Percentiles rank a stretch among this genome's conserved stretches.
phyloP scores from a whole-genome alignment of 1,139 yeast species.

The Blastobotrys raffinosifermentans region DNA sequence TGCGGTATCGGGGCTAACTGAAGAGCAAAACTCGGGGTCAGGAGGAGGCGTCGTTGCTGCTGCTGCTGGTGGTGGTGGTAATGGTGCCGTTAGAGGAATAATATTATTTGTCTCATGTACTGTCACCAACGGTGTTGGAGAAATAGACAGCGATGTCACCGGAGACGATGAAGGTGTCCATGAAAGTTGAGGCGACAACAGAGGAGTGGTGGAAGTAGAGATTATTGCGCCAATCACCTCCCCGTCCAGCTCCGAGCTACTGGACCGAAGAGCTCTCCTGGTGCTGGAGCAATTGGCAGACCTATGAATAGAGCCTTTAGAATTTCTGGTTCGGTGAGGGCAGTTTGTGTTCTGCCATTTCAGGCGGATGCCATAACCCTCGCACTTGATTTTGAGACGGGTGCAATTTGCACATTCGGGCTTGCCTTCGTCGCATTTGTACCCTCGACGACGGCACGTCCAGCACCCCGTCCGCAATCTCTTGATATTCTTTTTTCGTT shows the following conservation, averaged over 20 bases:
- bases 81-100: too few relatives aligned
- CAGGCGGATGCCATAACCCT: conserved; percentile 27
- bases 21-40: too few relatives aligned
- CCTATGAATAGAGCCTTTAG: conserved; percentile 3
- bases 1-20: too few relatives aligned
- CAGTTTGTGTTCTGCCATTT: conserved; percentile 22
- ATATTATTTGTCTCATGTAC: too few relatives aligned
- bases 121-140: too few relatives aligned
- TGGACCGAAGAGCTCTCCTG: too few relatives aligned
- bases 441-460: conserved; percentile 73
- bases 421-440: conserved; percentile 75
- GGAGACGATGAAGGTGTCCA: conserved; percentile 7
- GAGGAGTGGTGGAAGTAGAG: conserved; percentile 2
- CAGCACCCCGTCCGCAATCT: conserved; percentile 48
- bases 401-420: conserved; percentile 39
- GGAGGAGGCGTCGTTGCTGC: too few relatives aligned
- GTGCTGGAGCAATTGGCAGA: background rate
- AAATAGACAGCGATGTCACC: too few relatives aligned
- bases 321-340: conserved; percentile 5
- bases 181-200: too few relatives aligned
- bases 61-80: too few relatives aligned
- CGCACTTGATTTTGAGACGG: conserved; percentile 23
- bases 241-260: too few relatives aligned
- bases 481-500: conserved; percentile 23
- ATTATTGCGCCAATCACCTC: too few relatives aligned